Percentiles rank a stretch among this genome's conserved stretches.
These are phyloP conservation scores for Litsea cubeba DNA, from an alignment of 164 flowering plant genomes.

Conservation along the genomic window DNA sequence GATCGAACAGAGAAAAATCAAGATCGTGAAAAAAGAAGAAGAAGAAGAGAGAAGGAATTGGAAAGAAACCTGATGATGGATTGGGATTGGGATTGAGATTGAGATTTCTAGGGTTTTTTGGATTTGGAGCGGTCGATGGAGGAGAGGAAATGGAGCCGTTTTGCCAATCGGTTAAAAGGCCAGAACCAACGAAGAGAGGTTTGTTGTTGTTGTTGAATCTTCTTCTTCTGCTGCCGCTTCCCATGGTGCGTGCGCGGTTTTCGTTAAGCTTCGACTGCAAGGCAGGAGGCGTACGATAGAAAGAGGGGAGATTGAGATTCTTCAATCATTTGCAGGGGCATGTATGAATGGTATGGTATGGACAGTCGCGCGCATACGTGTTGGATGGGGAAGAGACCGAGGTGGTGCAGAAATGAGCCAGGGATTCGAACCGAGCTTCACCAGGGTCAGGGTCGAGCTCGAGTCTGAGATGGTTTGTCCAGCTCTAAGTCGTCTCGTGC, in stretches of 20 bases:
- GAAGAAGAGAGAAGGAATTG: background rate
- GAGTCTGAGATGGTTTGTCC: too few relatives aligned
- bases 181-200: constrained; percentile 53
- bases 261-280: background rate
- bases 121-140: background rate
- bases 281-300: background rate
- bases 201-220: background rate
- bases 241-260: constrained; percentile 19
- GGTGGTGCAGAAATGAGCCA: too few relatives aligned
- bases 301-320: background rate
- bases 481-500: too few relatives aligned
- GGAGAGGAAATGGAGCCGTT: constrained; percentile 7
- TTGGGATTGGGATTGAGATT: too few relatives aligned
- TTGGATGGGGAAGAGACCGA: too few relatives aligned
- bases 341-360: background rate
- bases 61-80: constrained; percentile 11
- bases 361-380: background rate
- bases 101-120: background rate
- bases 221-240: constrained; percentile 29
- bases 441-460: too few relatives aligned
- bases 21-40: background rate
- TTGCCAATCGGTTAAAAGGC: constrained; percentile 48
- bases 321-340: background rate
- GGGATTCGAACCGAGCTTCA: too few relatives aligned
- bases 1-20: background rate